These are phyloP conservation scores for Diaporthe amygdali DNA, from an alignment of 2,329 filamentous ascomycete genomes.

Conservation along the genomic window DNA sequence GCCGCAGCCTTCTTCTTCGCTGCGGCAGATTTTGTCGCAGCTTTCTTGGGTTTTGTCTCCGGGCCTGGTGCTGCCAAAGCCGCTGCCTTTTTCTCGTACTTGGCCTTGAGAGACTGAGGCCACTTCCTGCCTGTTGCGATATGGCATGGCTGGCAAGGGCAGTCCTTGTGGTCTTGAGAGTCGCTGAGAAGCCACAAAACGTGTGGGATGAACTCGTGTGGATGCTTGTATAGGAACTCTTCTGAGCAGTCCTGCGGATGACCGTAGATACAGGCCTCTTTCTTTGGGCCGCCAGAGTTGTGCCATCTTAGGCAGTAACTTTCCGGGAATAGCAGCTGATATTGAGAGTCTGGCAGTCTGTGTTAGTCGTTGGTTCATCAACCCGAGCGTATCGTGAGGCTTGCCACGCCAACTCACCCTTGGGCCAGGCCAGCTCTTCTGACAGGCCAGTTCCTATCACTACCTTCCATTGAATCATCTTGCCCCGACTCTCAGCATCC, in stretches of 20 bases:
- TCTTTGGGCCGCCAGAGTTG: conserved; percentile 6
- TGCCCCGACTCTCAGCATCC: conserved; percentile 7
- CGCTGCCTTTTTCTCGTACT: conserved; percentile 20
- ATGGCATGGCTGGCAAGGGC: conserved; percentile 47
- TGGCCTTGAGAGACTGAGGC: conserved; percentile 20
- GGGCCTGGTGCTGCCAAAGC: conserved; percentile 4
- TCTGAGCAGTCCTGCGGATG: conserved; percentile 21
- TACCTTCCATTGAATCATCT: conserved; percentile 22
- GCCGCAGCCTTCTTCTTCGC: conserved; percentile 10
- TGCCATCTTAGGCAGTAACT: conserved; percentile 22
- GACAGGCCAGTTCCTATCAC: conserved; percentile 17
- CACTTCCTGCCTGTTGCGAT: conserved; percentile 20
- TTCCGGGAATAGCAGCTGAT: conserved; percentile 22
- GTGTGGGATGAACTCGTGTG: conserved; percentile 58
- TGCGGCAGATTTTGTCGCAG: background rate
- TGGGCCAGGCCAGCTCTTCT: conserved; percentile 23
- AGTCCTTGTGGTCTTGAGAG: conserved; percentile 53
- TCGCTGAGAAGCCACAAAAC: conserved; percentile 56
- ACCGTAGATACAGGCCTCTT: conserved; percentile 19
- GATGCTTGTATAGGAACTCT: conserved; percentile 51
- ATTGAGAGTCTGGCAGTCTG: conserved; percentile 7
- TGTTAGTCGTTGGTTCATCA: background rate
- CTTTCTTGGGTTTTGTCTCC: conserved; percentile 19
- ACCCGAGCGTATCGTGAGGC: background rate
- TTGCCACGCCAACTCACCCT: conserved; percentile 1